Conservation (phyloP, 768 basidiomycete genomes). For the Panaeolus papilionaceus region DNA sequence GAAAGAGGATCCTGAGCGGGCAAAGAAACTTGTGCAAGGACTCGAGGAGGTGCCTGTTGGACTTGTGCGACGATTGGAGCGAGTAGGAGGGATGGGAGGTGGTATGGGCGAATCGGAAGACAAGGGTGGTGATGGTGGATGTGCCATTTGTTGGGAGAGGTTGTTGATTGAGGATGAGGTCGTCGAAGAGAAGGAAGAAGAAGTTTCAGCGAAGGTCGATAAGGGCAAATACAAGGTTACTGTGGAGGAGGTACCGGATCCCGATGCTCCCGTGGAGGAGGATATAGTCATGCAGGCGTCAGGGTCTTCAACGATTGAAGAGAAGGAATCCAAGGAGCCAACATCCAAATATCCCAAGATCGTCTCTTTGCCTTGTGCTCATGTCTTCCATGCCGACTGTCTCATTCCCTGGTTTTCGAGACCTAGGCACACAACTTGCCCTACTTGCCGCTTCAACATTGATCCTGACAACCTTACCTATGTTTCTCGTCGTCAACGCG, state of each 20-base stretch:
- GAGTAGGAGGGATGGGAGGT: conserved; percentile 46
- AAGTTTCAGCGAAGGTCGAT: conserved; percentile 17
- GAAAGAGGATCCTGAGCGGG: conserved; percentile 71
- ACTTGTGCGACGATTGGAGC: conserved; percentile 67
- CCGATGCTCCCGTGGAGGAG: neutral
- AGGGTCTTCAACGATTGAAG: neutral
- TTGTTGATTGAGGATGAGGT: conserved; percentile 53
- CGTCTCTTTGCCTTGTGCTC: conserved; percentile 78
- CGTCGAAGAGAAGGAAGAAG: conserved; percentile 29
- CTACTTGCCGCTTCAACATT: conserved; percentile 83
- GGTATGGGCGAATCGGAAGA: conserved; percentile 36
- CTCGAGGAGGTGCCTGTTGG: conserved; percentile 73
- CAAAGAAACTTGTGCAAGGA: conserved; percentile 64
- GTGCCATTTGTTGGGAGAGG: conserved; percentile 81
- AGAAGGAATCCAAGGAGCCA: conserved; percentile 23
- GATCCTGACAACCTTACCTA: conserved; percentile 80
- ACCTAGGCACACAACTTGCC: conserved; percentile 81
- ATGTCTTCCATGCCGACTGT: conserved; percentile 82
- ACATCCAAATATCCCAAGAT: conserved; percentile 46
- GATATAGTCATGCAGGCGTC: conserved; percentile 15
- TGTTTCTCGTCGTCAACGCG: conserved; percentile 33
- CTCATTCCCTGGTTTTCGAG: conserved; percentile 85
- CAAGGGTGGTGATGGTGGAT: conserved; percentile 50
- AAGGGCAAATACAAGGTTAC: conserved; percentile 17
- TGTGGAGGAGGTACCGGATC: conserved; percentile 12